Conservation (phyloP, 495 filamentous ascomycete genomes). For the Diplogelasinospora grovesii region DNA sequence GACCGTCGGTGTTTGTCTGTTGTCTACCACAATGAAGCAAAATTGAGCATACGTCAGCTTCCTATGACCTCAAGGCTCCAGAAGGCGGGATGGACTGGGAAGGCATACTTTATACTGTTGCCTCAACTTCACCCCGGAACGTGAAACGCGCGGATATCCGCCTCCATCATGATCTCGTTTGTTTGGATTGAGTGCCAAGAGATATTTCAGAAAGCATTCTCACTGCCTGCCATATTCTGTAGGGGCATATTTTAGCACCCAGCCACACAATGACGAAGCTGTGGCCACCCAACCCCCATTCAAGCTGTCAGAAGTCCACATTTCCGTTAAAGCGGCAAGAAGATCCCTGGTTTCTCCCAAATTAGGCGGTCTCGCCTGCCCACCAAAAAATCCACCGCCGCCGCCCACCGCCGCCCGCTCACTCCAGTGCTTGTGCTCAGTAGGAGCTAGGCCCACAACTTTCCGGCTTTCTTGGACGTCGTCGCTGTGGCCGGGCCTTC, state of each 20-base stretch:
- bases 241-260: constrained; percentile 6
- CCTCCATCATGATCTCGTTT: too few relatives aligned
- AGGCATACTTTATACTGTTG: too few relatives aligned
- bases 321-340: constrained; percentile 28
- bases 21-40: too few relatives aligned
- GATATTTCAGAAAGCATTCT: not conserved
- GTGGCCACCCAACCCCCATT: constrained; percentile 14
- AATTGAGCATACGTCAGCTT: too few relatives aligned
- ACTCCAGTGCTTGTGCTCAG: constrained; percentile 9
- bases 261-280: constrained; percentile 25
- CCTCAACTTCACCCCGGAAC: too few relatives aligned
- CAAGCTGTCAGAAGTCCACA: too few relatives aligned
- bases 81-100: too few relatives aligned
- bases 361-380: constrained; percentile 30
- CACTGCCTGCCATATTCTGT: constrained; percentile 1
- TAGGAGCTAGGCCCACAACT: constrained; percentile 7
- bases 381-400: constrained; percentile 16
- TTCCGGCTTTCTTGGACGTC: constrained; percentile 20
- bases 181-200: constrained; percentile 9
- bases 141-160: too few relatives aligned
- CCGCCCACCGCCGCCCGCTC: constrained; percentile 12
- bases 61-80: too few relatives aligned
- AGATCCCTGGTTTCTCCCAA: constrained; percentile 27
- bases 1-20: too few relatives aligned
- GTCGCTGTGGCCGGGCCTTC: constrained; percentile 24